Percentiles rank a stretch among this genome's conserved stretches.
These are phyloP conservation scores for Magnusiomyces tetraspermus DNA, from an alignment of 1,139 yeast genomes.

Conservation along the genomic window DNA sequence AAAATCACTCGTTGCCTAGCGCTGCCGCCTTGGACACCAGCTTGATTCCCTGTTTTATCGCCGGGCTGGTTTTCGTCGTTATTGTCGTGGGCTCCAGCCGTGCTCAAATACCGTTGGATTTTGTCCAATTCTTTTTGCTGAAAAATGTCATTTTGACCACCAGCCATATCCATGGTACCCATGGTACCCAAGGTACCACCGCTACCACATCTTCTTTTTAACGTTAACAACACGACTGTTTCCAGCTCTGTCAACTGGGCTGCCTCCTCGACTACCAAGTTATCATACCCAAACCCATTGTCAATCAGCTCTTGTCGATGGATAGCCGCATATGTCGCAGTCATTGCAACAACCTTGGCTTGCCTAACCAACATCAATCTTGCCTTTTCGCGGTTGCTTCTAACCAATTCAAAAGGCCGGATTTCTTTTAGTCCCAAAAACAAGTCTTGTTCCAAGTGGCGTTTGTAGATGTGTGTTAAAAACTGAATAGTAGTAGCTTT, in stretches of 20 bases:
- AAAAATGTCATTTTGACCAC: no score
- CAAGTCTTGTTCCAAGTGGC: not conserved
- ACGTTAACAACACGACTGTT: slow-evolving; percentile 27
- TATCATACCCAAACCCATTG: slow-evolving; percentile 24
- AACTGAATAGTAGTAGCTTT: not conserved
- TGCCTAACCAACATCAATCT: slow-evolving; percentile 25
- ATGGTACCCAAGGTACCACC: not conserved
- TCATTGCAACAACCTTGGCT: slow-evolving; percentile 31
- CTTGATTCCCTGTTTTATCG: not conserved
- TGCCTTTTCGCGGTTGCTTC: slow-evolving; percentile 19
- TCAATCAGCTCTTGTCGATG: slow-evolving; percentile 20
- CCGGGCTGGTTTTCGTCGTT: not conserved
- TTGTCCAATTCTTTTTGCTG: no score
- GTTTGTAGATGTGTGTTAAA: not conserved
- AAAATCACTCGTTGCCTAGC: slow-evolving; percentile 27
- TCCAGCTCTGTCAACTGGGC: slow-evolving; percentile 32
- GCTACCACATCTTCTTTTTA: slow-evolving; percentile 7
- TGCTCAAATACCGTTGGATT: not conserved
- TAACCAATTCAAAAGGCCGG: slow-evolving; percentile 31
- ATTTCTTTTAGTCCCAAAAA: slow-evolving; percentile 14
- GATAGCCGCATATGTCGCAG: slow-evolving; percentile 25
- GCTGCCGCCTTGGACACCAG: not conserved
- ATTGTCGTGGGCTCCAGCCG: not conserved
- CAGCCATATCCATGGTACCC: no score
- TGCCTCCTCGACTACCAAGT: slow-evolving; percentile 33